Conservation (phyloP, 2,329 filamentous ascomycete genomes). For the Emmonsiellopsis sp. region DNA sequence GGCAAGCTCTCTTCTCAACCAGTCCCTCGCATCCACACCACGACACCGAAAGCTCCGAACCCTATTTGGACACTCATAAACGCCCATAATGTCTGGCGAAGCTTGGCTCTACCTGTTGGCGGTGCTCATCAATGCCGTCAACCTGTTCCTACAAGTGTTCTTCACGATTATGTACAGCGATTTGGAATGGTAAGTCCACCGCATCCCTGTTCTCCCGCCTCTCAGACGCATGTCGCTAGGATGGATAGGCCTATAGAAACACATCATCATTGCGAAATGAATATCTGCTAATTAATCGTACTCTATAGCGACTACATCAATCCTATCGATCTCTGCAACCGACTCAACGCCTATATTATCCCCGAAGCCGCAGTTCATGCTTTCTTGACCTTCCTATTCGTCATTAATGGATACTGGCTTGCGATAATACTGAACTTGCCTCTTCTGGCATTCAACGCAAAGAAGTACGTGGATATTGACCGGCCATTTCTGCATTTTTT, state of each 20-base stretch:
- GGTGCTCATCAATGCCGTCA: conserved; percentile 99
- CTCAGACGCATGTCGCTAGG: not conserved
- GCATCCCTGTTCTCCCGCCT: not conserved
- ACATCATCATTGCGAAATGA: not conserved
- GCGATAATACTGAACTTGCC: conserved; percentile 87
- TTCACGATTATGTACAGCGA: conserved; percentile 99
- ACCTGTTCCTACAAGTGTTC: conserved; percentile 98
- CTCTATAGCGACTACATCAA: conserved; percentile 89
- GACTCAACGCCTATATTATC: conserved; percentile 98
- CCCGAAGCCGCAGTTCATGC: conserved; percentile 96
- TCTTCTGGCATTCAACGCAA: conserved; percentile 84
- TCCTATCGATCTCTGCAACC: conserved; percentile 99
- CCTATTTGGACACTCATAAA: not conserved
- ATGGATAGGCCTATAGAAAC: not conserved
- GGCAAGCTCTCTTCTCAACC: not conserved
- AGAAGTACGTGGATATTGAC: conserved; percentile 66
- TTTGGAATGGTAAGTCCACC: conserved; percentile 79
- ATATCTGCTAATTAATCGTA: not conserved
- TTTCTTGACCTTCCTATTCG: conserved; percentile 88
- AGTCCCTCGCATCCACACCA: not conserved
- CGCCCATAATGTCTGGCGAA: conserved; percentile 78
- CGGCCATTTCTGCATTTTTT: not conserved
- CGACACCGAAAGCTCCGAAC: not conserved
- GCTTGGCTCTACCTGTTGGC: conserved; percentile 96
- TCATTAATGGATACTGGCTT: conserved; percentile 98